Conservation (phyloP, 192 early-diverging fungal genomes). For the Oehlia diaphana region DNA sequence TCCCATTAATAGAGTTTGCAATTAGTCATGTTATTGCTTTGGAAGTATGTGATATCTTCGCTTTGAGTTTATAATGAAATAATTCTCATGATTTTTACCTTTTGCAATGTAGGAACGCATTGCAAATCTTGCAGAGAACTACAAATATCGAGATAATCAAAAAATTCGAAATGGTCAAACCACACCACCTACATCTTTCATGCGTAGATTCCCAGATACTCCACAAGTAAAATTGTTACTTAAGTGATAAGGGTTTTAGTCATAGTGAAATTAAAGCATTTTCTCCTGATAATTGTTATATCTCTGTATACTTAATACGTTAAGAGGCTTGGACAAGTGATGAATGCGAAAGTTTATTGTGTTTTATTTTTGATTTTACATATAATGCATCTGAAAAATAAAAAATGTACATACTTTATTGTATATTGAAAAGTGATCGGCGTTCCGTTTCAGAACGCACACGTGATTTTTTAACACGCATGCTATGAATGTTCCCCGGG, state of each 20-base stretch:
- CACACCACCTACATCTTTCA: slow-evolving; percentile 25
- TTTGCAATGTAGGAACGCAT: slow-evolving; percentile 29
- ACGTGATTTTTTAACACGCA: no score
- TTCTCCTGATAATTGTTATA: no score
- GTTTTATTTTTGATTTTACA: no score
- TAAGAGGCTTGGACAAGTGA: no score
- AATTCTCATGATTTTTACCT: slow-evolving; percentile 11
- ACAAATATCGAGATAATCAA: slow-evolving; percentile 17
- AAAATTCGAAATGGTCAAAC: not conserved
- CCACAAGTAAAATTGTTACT: slow-evolving; percentile 27
- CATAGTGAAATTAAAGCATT: no score
- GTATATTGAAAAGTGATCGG: no score
- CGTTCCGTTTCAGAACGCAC: no score
- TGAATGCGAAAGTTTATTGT: no score
- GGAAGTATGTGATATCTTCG: slow-evolving; percentile 15
- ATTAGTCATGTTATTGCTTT: slow-evolving; percentile 33
- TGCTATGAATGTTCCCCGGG: no score
- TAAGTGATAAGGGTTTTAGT: not conserved
- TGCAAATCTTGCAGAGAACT: slow-evolving; percentile 29
- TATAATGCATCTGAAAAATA: no score
- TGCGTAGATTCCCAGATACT: slow-evolving; percentile 17
- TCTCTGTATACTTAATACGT: no score
- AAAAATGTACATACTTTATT: no score
- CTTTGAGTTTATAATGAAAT: slow-evolving; percentile 25
- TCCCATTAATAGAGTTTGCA: slow-evolving; percentile 25